These are phyloP conservation scores for Trichosanthes truncata DNA, from an alignment of 306 rosid genomes.

Conservation along the genomic window DNA sequence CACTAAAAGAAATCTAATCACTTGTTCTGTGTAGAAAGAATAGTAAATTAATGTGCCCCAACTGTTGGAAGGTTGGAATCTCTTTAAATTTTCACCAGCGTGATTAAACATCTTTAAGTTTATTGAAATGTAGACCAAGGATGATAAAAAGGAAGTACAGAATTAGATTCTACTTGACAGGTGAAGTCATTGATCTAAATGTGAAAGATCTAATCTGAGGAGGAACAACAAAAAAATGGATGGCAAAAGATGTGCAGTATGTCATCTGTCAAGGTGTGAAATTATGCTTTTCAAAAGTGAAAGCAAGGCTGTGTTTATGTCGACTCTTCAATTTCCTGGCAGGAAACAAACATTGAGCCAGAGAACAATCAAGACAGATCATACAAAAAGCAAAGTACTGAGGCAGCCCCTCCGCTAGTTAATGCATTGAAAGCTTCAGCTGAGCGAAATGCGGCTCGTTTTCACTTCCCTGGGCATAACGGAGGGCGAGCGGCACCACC, in stretches of 20 bases:
- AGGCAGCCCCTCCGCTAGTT: conserved; percentile 38
- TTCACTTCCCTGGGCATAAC: conserved; percentile 92
- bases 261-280: not conserved
- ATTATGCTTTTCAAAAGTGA: not conserved
- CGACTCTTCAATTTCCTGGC: not conserved
- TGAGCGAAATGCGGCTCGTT: conserved; percentile 36
- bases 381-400: not conserved
- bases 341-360: conserved; percentile 2
- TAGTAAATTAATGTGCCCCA: too few relatives aligned
- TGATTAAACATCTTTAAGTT: too few relatives aligned
- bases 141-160: not conserved
- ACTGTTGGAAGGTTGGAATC: too few relatives aligned
- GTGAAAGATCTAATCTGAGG: not conserved
- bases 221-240: too few relatives aligned
- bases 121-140: not conserved
- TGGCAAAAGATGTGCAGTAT: too few relatives aligned
- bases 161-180: not conserved
- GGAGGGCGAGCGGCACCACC: conserved; percentile 71
- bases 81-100: too few relatives aligned
- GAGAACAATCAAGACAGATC: not conserved
- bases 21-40: not conserved
- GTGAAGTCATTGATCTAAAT: too few relatives aligned
- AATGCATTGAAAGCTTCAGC: conserved; percentile 60
- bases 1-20: not conserved
- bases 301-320: not conserved